These are phyloP conservation scores for Axilococcus clingmanii DNA, from an alignment of 139 green algal genomes.

Conservation along the genomic window DNA sequence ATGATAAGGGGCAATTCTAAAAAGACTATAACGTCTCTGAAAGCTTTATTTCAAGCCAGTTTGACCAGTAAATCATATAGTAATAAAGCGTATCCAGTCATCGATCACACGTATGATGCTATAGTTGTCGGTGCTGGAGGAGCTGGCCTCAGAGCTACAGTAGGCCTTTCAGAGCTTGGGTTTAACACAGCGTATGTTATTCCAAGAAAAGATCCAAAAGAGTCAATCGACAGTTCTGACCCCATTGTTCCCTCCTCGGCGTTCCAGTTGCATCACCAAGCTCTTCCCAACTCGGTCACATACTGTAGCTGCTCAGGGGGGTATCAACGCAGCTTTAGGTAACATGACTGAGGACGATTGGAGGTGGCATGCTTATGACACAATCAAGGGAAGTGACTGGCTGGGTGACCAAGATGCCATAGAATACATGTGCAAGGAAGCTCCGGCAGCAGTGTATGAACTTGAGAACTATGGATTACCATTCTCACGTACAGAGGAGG, in stretches of 20 bases:
- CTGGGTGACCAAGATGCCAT: conserved; percentile 87
- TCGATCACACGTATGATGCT: conserved; percentile 97
- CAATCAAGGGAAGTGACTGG: conserved; percentile 98
- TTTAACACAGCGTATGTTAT: conserved; percentile 92
- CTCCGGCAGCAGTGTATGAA: conserved; percentile 91
- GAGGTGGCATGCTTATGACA: conserved; percentile 99
- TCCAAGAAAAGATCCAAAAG: not conserved
- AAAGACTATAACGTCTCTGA: no score
- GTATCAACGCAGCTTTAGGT: conserved; percentile 97
- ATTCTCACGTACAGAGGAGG: conserved; percentile 95
- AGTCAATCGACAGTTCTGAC: not conserved
- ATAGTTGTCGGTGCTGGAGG: conserved; percentile 92
- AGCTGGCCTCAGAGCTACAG: conserved; percentile 85
- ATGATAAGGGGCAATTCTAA: no score
- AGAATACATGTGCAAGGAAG: conserved; percentile 84
- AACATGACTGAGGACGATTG: conserved; percentile 99
- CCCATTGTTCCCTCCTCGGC: not conserved
- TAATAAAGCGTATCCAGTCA: conserved; percentile 62
- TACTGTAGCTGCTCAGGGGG: conserved; percentile 95
- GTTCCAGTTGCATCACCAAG: conserved; percentile 94
- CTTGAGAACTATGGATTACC: conserved; percentile 98
- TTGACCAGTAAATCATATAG: no score
- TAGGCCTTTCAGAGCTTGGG: conserved; percentile 86
- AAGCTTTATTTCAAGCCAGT: no score
- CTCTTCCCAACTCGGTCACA: conserved; percentile 98